Evolutionary conservation across 257 asterid species (phyloP).

Genomic region (Misopates orontium): DNA sequence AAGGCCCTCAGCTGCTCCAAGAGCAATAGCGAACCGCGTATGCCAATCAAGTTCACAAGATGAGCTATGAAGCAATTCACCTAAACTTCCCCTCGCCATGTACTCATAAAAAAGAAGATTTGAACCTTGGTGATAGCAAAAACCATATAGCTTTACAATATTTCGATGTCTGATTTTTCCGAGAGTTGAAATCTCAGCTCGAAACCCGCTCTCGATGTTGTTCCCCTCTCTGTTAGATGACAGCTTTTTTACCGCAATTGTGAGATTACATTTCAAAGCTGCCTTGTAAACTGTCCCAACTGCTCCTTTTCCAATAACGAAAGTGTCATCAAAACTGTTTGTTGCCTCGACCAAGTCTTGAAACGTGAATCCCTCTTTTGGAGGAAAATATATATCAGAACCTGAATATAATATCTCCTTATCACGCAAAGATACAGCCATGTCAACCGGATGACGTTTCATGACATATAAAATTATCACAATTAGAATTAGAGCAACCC

Average conservation of each 20-base stretch:
- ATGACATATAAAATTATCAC: too few species aligned
- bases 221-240: not conserved
- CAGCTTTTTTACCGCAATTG: not conserved
- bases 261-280: not conserved
- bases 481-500: too few species aligned
- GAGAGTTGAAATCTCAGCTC: not conserved
- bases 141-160: slow-evolving; percentile 6
- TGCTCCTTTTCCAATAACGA: slow-evolving; percentile 6
- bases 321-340: not conserved
- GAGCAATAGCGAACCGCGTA: not conserved
- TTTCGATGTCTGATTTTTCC: slow-evolving; percentile 4
- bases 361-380: not conserved
- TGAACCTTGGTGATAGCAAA: slow-evolving; percentile 1
- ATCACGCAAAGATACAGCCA: not conserved
- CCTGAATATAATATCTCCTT: not conserved
- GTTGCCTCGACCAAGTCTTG: too few species aligned
- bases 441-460: too few species aligned
- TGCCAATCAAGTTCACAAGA: not conserved
- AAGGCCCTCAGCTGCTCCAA: slow-evolving; percentile 11
- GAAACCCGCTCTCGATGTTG: not conserved
- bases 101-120: slow-evolving; percentile 11
- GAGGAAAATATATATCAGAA: not conserved
- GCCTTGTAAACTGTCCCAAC: slow-evolving; percentile 1
- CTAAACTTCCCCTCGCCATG: slow-evolving; percentile 9
- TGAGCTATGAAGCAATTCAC: slow-evolving; percentile 3